Evolutionary conservation across 2,329 filamentous ascomycete genomes (phyloP).

Genomic region (Talaromyces pinophilus): DNA sequence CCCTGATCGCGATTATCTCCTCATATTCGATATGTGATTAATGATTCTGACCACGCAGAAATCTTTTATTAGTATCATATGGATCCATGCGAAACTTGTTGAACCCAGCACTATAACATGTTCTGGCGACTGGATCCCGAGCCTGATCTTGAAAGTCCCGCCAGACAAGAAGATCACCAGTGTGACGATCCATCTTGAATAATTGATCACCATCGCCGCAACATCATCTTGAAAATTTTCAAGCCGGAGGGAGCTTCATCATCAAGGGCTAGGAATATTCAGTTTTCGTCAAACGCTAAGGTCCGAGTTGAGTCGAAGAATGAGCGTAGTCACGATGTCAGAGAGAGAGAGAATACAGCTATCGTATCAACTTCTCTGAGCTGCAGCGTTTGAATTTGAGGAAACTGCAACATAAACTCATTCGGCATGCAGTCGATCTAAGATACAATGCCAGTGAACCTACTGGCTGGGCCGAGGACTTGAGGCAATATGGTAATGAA

Average conservation of each 20-base stretch:
- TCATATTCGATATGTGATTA: neutral
- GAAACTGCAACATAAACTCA: neutral
- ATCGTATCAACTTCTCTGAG: neutral
- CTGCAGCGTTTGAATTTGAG: neutral
- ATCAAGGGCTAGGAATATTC: neutral
- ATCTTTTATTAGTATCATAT: neutral
- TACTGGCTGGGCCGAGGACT: neutral
- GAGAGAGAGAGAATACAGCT: neutral
- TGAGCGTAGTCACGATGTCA: neutral
- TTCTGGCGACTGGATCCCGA: neutral
- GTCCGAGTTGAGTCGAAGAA: neutral
- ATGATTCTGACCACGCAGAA: neutral
- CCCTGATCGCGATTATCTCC: neutral
- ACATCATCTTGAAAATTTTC: neutral
- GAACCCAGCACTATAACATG: neutral
- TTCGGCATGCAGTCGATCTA: neutral
- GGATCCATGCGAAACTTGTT: neutral
- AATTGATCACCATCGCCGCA: neutral
- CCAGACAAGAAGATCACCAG: neutral
- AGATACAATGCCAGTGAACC: constrained; percentile 5
- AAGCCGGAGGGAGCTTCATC: neutral
- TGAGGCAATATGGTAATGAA: neutral
- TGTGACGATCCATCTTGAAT: constrained; percentile 1
- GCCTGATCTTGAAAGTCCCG: neutral
- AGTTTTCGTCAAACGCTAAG: neutral